Base-by-base conservation (phyloP, 2,329 filamentous ascomycete species). In the Didymella lethalis region DNA sequence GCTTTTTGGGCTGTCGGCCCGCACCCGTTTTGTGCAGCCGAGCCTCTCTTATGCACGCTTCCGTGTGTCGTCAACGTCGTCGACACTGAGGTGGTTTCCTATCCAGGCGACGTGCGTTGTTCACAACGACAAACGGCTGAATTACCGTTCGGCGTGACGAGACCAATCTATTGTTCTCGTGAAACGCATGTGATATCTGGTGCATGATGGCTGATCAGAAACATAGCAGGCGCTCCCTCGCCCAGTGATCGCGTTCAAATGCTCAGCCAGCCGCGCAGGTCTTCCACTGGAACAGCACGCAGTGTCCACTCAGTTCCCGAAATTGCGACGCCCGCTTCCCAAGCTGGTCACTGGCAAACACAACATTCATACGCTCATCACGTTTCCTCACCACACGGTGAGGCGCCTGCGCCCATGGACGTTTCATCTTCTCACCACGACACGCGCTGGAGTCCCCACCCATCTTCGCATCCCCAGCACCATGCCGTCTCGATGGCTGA, bases 211-310 rank as follows among this genome's bases (percentile, higher is more conserved):
- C 66, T 64, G 63, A 69, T 66, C 36, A 40, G 49, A 54, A 18
- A 36, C 23, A 64, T 64, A 43, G 66, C 64, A 70, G 71, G 72
- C 44, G 75, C 74, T 23, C 72, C 74, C 16, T 77, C 75, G n/a
- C 75, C 76, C 31, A 76, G 71, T 61, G 75, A 78, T 58, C 68
- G 76, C 41, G 68, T 77, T 45, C 74, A 76, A 53, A 77, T 78
- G 63, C 71, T 76, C 57, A 76, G 71, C 70, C 74, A 76, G 45
- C 70, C 74, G 14, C 66, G 76, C 48, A 70, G 74, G 55, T 73
- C 73, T 12, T 77, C 76, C 32, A 77, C 75, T 16, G 70, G 74
- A 38, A 77, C 74, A 20, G 69, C 75, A n/a, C 68, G 75, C 43
- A 77, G 74, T 58, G 70, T 72, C 16, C 75, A 77, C 62, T 75